phyloP scores from a whole-genome alignment of 495 filamentous ascomycete genomes.

The Chaetomium tenue region DNA sequence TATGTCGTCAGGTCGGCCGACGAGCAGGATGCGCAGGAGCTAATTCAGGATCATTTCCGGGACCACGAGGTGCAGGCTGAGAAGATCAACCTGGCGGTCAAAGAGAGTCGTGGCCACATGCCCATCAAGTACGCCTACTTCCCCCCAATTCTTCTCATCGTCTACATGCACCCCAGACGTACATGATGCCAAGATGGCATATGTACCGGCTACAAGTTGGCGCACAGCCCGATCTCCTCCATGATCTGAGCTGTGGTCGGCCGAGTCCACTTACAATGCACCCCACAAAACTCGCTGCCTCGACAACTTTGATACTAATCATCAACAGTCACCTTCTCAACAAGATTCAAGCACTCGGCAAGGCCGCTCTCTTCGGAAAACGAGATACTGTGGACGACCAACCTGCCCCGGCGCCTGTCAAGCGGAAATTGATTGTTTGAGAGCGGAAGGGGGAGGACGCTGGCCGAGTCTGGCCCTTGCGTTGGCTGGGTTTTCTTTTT shows the following conservation, averaged over 20 bases:
- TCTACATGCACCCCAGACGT: slow-evolving; percentile 16
- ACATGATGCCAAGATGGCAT: too few relatives aligned
- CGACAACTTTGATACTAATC: slow-evolving; percentile 22
- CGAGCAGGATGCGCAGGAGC: slow-evolving; percentile 53
- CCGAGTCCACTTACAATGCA: background rate
- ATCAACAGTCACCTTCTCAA: slow-evolving; percentile 43
- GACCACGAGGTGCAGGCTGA: slow-evolving; percentile 64
- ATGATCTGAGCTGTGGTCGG: background rate
- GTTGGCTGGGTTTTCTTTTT: background rate
- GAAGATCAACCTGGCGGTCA: slow-evolving; percentile 53
- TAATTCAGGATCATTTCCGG: slow-evolving; percentile 63
- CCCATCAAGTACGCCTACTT: slow-evolving; percentile 56
- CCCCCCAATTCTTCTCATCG: slow-evolving; percentile 22
- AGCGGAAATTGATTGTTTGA: slow-evolving; percentile 39
- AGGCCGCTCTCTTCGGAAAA: slow-evolving; percentile 30
- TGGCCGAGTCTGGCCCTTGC: background rate
- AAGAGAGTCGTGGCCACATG: slow-evolving; percentile 53
- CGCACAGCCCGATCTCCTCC: too few relatives aligned
- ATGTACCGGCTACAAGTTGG: too few relatives aligned
- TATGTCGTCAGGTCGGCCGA: slow-evolving; percentile 61
- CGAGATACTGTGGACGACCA: slow-evolving; percentile 29
- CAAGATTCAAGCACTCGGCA: slow-evolving; percentile 44
- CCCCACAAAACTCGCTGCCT: background rate
- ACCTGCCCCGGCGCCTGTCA: slow-evolving; percentile 37
- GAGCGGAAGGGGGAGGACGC: background rate